Conservation (phyloP, 2,329 filamentous ascomycete genomes). For the Pseudocercospora crystallina region DNA sequence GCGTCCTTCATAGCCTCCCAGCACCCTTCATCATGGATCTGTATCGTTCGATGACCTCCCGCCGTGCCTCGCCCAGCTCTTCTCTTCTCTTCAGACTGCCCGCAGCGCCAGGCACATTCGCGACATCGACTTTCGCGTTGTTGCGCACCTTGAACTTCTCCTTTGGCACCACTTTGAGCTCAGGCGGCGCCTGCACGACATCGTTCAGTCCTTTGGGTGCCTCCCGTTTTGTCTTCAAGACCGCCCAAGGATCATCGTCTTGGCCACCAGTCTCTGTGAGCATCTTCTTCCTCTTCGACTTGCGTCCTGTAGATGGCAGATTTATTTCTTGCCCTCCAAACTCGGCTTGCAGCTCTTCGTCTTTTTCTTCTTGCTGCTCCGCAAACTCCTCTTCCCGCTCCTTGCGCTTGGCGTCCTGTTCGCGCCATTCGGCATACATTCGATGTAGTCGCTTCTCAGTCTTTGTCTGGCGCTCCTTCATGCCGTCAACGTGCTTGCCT, state of each 20-base stretch:
- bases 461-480: slow-evolving; percentile 71
- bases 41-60: slow-evolving; percentile 72
- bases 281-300: slow-evolving; percentile 44
- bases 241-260: slow-evolving; percentile 74
- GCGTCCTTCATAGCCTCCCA: slow-evolving; percentile 9
- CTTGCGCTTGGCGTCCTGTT: slow-evolving; percentile 76
- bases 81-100: slow-evolving; percentile 72
- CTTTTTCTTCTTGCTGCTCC: slow-evolving; percentile 63
- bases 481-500: slow-evolving; percentile 62
- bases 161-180: slow-evolving; percentile 61
- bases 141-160: slow-evolving; percentile 66
- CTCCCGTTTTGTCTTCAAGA: slow-evolving; percentile 66
- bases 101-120: slow-evolving; percentile 65
- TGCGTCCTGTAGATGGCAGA: slow-evolving; percentile 55
- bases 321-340: slow-evolving; percentile 65
- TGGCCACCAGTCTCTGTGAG: slow-evolving; percentile 50
- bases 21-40: slow-evolving; percentile 64
- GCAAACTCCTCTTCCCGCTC: slow-evolving; percentile 71
- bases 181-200: slow-evolving; percentile 74
- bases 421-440: slow-evolving; percentile 63
- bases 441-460: slow-evolving; percentile 76
- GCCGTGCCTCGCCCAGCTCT: slow-evolving; percentile 67
- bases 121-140: slow-evolving; percentile 65
- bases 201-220: slow-evolving; percentile 52
- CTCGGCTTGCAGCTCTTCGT: slow-evolving; percentile 61